These are phyloP conservation scores for Neohortaea acidophila DNA, from an alignment of 495 filamentous ascomycete species.

Conservation along the genomic window DNA sequence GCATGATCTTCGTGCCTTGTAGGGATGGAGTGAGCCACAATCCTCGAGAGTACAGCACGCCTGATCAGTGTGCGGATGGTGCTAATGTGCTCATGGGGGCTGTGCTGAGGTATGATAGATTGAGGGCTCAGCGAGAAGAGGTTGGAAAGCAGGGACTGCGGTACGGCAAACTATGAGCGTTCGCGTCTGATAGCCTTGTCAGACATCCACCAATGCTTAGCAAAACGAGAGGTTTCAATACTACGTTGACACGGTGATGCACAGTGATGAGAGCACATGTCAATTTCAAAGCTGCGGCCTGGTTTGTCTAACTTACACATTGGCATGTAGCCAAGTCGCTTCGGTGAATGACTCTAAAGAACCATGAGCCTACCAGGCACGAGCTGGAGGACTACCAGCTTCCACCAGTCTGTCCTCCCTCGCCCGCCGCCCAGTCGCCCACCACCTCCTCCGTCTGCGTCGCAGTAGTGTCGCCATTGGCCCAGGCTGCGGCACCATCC, in stretches of 20 bases:
- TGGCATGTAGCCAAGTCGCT: constrained; percentile 10
- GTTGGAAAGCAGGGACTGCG: too few relatives aligned
- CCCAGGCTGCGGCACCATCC: constrained; percentile 8
- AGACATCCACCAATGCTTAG: too few relatives aligned
- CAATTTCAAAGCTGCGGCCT: not conserved
- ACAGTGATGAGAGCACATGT: not conserved
- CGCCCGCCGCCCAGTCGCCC: not conserved
- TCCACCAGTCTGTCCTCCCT: not conserved
- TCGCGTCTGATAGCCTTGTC: too few relatives aligned
- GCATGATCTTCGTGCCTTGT: constrained; percentile 55
- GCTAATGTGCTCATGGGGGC: constrained; percentile 47
- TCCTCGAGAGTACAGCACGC: constrained; percentile 44
- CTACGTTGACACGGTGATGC: not conserved
- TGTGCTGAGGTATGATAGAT: constrained; percentile 44
- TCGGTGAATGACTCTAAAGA: not conserved
- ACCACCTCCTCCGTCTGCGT: not conserved
- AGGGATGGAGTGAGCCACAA: constrained; percentile 52
- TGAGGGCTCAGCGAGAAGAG: constrained; percentile 19
- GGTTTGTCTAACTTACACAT: constrained; percentile 18
- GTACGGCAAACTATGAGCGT: too few relatives aligned
- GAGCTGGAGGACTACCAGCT: not conserved
- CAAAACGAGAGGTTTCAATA: too few relatives aligned
- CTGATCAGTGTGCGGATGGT: constrained; percentile 47
- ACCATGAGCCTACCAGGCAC: not conserved
- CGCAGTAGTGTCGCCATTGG: constrained; percentile 1